Base-by-base conservation (phyloP, 139 green algal species). In the Picocystis salinarum region DNA sequence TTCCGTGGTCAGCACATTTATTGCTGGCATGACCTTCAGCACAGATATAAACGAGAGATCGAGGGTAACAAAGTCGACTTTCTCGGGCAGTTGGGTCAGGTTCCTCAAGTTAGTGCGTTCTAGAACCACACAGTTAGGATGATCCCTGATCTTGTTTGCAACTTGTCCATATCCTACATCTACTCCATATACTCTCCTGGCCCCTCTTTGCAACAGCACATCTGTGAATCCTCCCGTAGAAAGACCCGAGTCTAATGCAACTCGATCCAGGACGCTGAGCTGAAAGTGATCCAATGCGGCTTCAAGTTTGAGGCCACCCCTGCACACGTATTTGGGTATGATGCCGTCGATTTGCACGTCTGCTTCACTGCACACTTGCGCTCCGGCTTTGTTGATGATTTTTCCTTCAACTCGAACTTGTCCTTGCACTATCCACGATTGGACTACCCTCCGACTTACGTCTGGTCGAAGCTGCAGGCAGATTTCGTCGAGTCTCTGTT, bases 181-280 rank as follows among this genome's bases (percentile, higher is more conserved):
- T 6, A 97, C 67, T 22, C 87, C 87, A 57, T 84, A 81, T 34
- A 96, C 87, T 9, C 39, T 45, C 0, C 37, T 40, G 0, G 76
- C 77, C 3, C 87, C 87, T 5, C 55, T 40, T 68, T 97, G 85
- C 55, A 96, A 66, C 48, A 95, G 57, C 66, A 84, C 95, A 59
- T 97, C 85, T 33, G 85, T 81, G 62, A 97, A 97, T 36, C 87
- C 87, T 11, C 87, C 87, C 1, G 87, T 97, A 9, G 80, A 93
- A 25, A 95, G 63, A 0, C 87, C 87, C 23, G 80, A 68, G 51
- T 97, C 87, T 11, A 97, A 57, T 1, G 48, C 70, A 3, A 61
- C 56, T 17, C 72, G 50, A 3, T 77, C 85, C 3, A 29, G 48
- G 4, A 80, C 69, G 47, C 90, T 66, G 1, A 96, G 58, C 9